Conservation (phyloP, 2,329 filamentous ascomycete genomes). For the Colletotrichum sp. region DNA sequence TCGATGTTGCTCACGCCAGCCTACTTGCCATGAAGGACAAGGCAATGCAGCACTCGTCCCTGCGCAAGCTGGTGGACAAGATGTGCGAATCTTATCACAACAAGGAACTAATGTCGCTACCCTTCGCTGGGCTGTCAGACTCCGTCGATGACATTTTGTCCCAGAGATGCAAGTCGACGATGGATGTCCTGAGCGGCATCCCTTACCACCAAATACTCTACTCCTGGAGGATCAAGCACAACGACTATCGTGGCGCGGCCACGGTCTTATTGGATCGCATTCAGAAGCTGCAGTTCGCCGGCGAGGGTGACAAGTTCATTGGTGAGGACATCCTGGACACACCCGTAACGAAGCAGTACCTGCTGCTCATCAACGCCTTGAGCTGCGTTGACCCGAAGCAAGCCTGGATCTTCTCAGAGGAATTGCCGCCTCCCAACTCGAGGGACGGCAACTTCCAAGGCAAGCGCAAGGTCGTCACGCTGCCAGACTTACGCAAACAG, state of each 20-base stretch:
- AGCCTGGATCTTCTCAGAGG: constrained; percentile 77
- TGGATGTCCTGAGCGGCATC: constrained; percentile 67
- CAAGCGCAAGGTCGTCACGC: constrained; percentile 80
- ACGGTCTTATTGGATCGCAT: constrained; percentile 68
- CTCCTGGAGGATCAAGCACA: constrained; percentile 83
- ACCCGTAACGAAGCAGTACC: constrained; percentile 74
- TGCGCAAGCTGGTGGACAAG: constrained; percentile 72
- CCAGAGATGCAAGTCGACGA: constrained; percentile 71
- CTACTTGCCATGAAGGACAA: constrained; percentile 75
- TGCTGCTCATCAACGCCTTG: constrained; percentile 92
- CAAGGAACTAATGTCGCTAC: constrained; percentile 74
- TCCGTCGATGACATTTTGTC: constrained; percentile 81
- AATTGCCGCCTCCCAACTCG: constrained; percentile 26
- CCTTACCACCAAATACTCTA: constrained; percentile 92
- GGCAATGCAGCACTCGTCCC: constrained; percentile 73
- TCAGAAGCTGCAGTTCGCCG: constrained; percentile 63
- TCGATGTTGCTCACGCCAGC: constrained; percentile 81
- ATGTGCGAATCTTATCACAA: constrained; percentile 73
- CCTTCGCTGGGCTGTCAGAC: constrained; percentile 78
- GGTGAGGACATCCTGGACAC: constrained; percentile 66
- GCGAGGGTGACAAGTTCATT: constrained; percentile 62
- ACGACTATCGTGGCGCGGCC: constrained; percentile 84
- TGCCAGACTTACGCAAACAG: constrained; percentile 85
- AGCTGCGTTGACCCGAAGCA: constrained; percentile 81
- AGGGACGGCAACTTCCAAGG: constrained; percentile 23